Base-by-base conservation (phyloP, 1,284 basidiomycete genomes). In the Tremellales sp. region DNA sequence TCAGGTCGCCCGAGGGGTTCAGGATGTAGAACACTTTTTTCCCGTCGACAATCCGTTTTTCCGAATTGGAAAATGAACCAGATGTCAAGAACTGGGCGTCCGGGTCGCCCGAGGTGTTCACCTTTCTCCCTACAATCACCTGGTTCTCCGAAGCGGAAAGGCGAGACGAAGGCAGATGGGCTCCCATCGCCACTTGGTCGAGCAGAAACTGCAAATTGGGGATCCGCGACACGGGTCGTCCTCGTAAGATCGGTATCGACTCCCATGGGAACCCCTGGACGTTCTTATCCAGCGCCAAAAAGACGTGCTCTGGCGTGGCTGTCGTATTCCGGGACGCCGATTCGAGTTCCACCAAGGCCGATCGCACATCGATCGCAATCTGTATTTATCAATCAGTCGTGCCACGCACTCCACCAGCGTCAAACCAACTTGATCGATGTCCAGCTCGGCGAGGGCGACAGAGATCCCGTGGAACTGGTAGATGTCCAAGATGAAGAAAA, bases 261-360 rank as follows among this genome's bases (percentile, higher is more conserved):
- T 98, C 95, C 95, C 94, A 98, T 1, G 95, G 94, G 50, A 98
- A 78, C 0, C 82, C 80, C 61, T 92, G 87, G 12, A 94, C 76
- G 53, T 89, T 85, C 74, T 90, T 90, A 73, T 97, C 95, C 27
- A 98, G 77, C 12, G 94, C 80, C 47, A 98, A 76, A 74, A 97
- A 94, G 29, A 85, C 73, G 66, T 98, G 94, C 45, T 74, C 68
- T 56, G 42, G 51, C 48, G 13, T 58, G 57, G 2, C 26, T n/a
- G 40, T 28, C 5, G 29, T 16, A 9, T 43, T 21, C 5, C 32
- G 36, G 18, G 68, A 68, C 28, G 71, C 68, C 18, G 68, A 65
- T 1, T 76, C 73, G 57, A 88, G 81, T 52, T 90, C 87, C 57
- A 87, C 82, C 5, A 89, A 74, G 4, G 79, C 80, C 1, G 69